Percentiles rank a stretch among this genome's conserved stretches.
Conservation (phyloP, 139 green algal genomes). For the Diplosphaera chodatii region DNA sequence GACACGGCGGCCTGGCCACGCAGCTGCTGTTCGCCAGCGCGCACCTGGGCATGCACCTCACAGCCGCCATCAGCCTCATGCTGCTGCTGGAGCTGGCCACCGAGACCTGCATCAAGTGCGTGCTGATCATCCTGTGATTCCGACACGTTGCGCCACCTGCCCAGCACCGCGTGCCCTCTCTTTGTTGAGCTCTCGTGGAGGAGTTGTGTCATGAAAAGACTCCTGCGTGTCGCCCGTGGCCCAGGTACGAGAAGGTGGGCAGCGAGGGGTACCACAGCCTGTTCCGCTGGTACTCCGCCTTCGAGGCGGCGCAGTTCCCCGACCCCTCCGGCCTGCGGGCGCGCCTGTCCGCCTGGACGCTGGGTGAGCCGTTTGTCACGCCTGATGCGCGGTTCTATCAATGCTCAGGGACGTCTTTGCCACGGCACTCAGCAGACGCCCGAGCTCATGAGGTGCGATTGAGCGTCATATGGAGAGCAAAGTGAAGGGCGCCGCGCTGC, state of each 20-base stretch:
- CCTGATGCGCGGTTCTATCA: too few species aligned
- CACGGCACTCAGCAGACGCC: too few species aligned
- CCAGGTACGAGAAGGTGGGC: constrained; percentile 58
- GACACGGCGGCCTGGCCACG: constrained; percentile 41
- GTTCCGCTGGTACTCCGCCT: constrained; percentile 70
- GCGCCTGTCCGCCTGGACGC: constrained; percentile 36
- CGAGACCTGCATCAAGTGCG: constrained; percentile 67
- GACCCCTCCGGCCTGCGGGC: constrained; percentile 68
- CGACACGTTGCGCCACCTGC: too few species aligned
- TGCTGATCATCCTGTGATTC: too few species aligned
- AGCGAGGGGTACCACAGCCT: constrained; percentile 63
- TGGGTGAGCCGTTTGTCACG: constrained; percentile 22
- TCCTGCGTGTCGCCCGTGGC: neutral
- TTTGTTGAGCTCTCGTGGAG: too few species aligned
- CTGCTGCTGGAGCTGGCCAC: constrained; percentile 81
- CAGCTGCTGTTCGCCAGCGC: constrained; percentile 49
- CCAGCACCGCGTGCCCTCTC: too few species aligned
- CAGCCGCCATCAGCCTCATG: constrained; percentile 58
- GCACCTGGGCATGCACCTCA: constrained; percentile 60
- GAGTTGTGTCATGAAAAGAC: too few species aligned
- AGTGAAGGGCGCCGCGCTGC: too few species aligned
- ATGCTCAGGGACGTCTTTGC: too few species aligned
- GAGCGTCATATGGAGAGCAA: too few species aligned
- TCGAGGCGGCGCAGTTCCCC: constrained; percentile 72
- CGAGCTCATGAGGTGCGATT: too few species aligned